Base-by-base conservation (phyloP, 495 filamentous ascomycete species). In the Xylaria acuta region DNA sequence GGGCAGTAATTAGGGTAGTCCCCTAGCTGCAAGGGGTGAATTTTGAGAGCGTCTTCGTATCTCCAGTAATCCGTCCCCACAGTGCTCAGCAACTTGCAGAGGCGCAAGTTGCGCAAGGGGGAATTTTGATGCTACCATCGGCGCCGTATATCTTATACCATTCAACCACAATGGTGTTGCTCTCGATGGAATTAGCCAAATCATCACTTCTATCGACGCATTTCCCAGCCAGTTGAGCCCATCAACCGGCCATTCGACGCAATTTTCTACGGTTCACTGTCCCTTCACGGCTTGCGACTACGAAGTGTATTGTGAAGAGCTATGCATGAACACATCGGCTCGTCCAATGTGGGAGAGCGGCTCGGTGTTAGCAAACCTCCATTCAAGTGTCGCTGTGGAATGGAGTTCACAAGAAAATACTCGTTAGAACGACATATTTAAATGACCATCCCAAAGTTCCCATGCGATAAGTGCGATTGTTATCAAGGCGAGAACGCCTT, bases 331-430 rank as follows among this genome's bases (percentile, higher is more conserved):
- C 49, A 53, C 12, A 8, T n/a, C 5, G 11, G 49, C 7, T 12
- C 49, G 2, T 53, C 49, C 11, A n/a, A 27, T 53, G 49, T 30
- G 22, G 27, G 9, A 5, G 9, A 18, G 14, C 54, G 34, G 27
- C 16, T 58, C 14, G 30, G n/a, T 27, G 27, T 43, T n/a, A 30
- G 60, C 36, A 45, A 45, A 5, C 11, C n/a, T 32, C 53, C 16
- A 4, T 69, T 56, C 8, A 54, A 27, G 7, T 69, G 67, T n/a
- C 18, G 16, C 30, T 69, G 67, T 12, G 34, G 18, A 20, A 41
- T 45, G 18, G 5, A 30, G 9, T 69, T 60, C 16, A 22, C 47
- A 5, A 36, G 1, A 54, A 25, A n/a, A 11, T 25, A 2, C 11
- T 20, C 27, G 5, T 38, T 69, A 22, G 25, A 20, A 1, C 47